Evolutionary conservation across 768 basidiomycete genomes (phyloP), one percentile per base, ranked within the genome.

Genomic region (Boletus pseudo-olivaceus): DNA sequence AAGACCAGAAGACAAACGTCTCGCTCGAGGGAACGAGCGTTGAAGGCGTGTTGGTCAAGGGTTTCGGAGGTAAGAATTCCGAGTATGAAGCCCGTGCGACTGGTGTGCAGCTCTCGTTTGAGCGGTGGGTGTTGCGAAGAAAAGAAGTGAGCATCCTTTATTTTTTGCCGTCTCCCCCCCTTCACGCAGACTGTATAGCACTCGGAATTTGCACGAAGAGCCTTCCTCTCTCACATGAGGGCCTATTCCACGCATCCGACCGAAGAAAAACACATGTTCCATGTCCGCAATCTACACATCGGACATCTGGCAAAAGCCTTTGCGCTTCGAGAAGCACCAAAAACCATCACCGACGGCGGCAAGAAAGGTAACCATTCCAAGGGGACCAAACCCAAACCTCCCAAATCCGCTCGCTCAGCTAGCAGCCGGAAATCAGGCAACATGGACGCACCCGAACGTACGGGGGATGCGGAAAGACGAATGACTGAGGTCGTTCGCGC

Each of bases 171-270:
- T 33, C 29, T 64, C 39, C 15, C 42, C 37, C 23, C 32, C 38
- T 47, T 58, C 48, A 60, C 19, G 40, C 29, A 7, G 49, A 10
- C n/a, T 19, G 17, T 39, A 2, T 56, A 98, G 97, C 87, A 95
- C 64, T 76, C 83, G 12, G 76, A 78, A 14, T 67, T 87, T 15
- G 93, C 97, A 17, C 83, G 91, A 29, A 87, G 81, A 62, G 97
- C 94, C 0, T 99, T 88, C 74, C 77, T 84, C 34, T 97, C 96
- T 0, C 93, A 96, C 69, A 85, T 98, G 76, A 83, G 96, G 50
- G 97, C 97, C 0, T 99, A 98, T 70, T 88, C 97, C 30, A 99
- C 97, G 1, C 97, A 99, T 73, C 95, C 97, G 0, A 82, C 89
- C 15, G 85, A 87, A 56, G 97, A 98, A 71, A 99, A 98, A 66